Evolutionary conservation across 805 yeast genomes (phyloP), one percentile per base, ranked within the genome.

Genomic region (Tetrapisispora taiwanensis): DNA sequence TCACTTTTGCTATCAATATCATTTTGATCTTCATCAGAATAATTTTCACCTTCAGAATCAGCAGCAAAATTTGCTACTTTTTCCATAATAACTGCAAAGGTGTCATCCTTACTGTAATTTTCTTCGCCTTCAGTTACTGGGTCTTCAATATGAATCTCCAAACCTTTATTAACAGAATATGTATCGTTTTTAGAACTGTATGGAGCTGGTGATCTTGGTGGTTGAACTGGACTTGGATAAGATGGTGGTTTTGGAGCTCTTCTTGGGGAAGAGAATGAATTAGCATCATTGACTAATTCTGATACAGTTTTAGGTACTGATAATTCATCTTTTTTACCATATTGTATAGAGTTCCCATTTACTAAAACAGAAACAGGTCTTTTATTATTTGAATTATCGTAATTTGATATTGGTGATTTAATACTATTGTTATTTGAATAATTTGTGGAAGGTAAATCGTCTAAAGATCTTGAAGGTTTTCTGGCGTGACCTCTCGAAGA

Each of bases 171-270:
- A 15, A 33, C 38, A 7, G 8, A 4, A 7, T 19, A 18, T 22
- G n/a, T 13, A 5, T n/a, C 22, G 10, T 14, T 20, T 26, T 13
- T 15, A 6, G 26, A 27, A 9, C 26, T 36, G 22, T 35, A 30
- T 7, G 41, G 41, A 4, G 34, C 33, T 31, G 45, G 45, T n/a
- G 45, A 42, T 42, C 26, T 42, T 24, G 62, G 62, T 18, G 66
- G 57, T 43, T 62, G 65, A 8, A 67, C 64, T 4, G 73, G 72
- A 24, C 70, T 65, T 35, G 71, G 68, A 28, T 59, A 63, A 1
- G 70, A 53, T 3, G 87, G 87, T 1, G 87, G 86, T 43, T 72
- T 72, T 2, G 88, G 88, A 0, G 87, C 84, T 52, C 67, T 77
- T 58, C 87, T 70, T n/a, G 87, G 86, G 0, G 86, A 80, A 28